These are phyloP conservation scores for Oehlia diaphana DNA, from an alignment of 192 early-diverging fungal species.

Conservation along the genomic window DNA sequence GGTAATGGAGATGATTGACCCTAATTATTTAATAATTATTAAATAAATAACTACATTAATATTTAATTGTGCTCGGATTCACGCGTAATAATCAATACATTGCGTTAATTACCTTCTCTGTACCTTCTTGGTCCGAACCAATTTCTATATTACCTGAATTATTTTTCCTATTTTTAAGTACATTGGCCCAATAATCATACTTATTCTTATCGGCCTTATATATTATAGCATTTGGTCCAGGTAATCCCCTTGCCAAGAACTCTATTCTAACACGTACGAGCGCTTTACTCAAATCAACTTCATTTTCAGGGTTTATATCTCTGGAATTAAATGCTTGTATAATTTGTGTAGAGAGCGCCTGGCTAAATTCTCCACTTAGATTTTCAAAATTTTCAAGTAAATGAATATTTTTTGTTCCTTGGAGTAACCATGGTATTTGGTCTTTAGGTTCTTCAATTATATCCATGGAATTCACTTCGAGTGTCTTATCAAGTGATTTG, in stretches of 20 bases:
- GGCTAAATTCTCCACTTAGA: constrained; percentile 5
- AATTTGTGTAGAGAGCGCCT: not conserved
- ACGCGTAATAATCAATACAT: not conserved
- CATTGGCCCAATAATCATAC: constrained; percentile 45
- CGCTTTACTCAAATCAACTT: constrained; percentile 28
- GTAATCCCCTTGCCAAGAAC: constrained; percentile 51
- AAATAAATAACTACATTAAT: not conserved
- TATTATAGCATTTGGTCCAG: constrained; percentile 53
- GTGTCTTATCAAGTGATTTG: not conserved
- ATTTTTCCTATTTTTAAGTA: constrained; percentile 33
- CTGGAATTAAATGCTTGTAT: not conserved
- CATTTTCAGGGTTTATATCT: not conserved
- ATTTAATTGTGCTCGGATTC: not conserved
- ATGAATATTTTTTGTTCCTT: constrained; percentile 31
- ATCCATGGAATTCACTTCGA: not conserved
- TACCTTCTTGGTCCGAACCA: constrained; percentile 24
- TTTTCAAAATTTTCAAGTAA: constrained; percentile 22
- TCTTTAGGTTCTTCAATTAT: not conserved
- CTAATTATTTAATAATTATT: not conserved
- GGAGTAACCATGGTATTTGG: constrained; percentile 35
- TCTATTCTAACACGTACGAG: constrained; percentile 56
- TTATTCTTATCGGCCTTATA: constrained; percentile 49
- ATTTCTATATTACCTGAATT: constrained; percentile 32
- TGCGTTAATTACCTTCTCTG: not conserved
- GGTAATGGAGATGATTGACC: constrained; percentile 41